These are phyloP conservation scores for Cryptococcus sp. DNA, from an alignment of 1,284 basidiomycete genomes.

Conservation along the genomic window DNA sequence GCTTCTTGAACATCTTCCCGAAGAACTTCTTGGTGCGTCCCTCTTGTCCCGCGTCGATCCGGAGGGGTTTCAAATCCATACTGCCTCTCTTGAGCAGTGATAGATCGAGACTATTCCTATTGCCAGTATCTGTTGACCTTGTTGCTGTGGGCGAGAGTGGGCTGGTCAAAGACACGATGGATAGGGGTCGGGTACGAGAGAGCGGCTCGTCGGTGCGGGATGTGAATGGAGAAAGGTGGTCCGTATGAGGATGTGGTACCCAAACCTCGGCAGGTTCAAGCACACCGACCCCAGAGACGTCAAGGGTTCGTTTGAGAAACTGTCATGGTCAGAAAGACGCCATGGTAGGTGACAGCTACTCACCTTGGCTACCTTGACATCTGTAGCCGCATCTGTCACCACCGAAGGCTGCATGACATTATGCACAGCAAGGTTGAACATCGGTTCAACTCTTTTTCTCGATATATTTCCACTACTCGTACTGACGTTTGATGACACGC, in stretches of 20 bases:
- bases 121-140: slow-evolving; percentile 15
- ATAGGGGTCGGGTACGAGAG: slow-evolving; percentile 18
- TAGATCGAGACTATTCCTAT: not conserved
- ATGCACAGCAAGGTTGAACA: slow-evolving; percentile 85
- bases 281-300: slow-evolving; percentile 68
- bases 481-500: slow-evolving; percentile 15
- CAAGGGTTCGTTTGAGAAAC: slow-evolving; percentile 78
- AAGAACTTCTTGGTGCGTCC: slow-evolving; percentile 59
- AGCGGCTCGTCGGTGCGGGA: slow-evolving; percentile 4
- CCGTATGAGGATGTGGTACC: slow-evolving; percentile 26
- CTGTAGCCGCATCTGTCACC: slow-evolving; percentile 67
- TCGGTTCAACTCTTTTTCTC: slow-evolving; percentile 68
- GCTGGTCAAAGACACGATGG: slow-evolving; percentile 29
- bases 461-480: slow-evolving; percentile 8
- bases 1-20: slow-evolving; percentile 67
- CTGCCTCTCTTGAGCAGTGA: slow-evolving; percentile 9
- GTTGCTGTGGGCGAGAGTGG: slow-evolving; percentile 28
- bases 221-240: slow-evolving; percentile 2
- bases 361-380: slow-evolving; percentile 80
- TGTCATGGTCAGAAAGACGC: slow-evolving; percentile 9
- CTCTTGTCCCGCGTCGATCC: slow-evolving; percentile 15
- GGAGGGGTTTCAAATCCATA: slow-evolving; percentile 24
- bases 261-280: slow-evolving; percentile 81
- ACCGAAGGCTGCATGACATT: slow-evolving; percentile 87
- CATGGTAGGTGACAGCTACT: slow-evolving; percentile 3